These are phyloP conservation scores for Ceriops decandra DNA, from an alignment of 345 rosid genomes.

Conservation along the genomic window DNA sequence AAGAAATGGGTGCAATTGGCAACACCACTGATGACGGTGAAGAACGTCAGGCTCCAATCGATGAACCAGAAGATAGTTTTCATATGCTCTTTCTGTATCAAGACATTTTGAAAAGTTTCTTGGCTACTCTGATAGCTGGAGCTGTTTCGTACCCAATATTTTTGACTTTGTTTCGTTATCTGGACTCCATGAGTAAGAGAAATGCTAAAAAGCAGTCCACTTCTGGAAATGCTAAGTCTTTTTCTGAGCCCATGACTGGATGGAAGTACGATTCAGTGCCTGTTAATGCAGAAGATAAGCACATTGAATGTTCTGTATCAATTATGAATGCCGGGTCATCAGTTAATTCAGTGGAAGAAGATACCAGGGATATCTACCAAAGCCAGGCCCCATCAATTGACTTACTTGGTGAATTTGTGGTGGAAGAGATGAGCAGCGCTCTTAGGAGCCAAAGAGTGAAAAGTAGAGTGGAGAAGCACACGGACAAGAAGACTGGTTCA, in stretches of 20 bases:
- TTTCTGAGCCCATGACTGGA: not conserved
- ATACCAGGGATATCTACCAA: constrained; percentile 11
- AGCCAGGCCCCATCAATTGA: constrained; percentile 35
- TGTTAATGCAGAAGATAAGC: constrained; percentile 11
- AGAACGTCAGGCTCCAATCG: constrained; percentile 4
- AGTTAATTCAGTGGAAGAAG: constrained; percentile 16
- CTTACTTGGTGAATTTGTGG: constrained; percentile 48
- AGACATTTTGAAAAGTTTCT: too few species aligned
- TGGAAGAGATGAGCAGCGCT: constrained; percentile 33
- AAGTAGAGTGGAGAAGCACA: constrained; percentile 18
- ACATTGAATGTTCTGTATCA: constrained; percentile 1
- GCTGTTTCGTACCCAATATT: not conserved
- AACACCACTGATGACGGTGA: not conserved
- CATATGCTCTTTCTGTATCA: too few species aligned
- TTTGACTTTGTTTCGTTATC: constrained; percentile 6
- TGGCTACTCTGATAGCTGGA: too few species aligned
- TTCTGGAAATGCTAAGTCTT: constrained; percentile 2
- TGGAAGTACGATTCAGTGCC: not conserved
- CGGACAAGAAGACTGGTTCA: constrained; percentile 15
- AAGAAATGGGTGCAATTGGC: not conserved
- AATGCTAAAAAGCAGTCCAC: not conserved
- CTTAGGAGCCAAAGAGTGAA: constrained; percentile 19
- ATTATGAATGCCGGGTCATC: constrained; percentile 4
- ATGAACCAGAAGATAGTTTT: constrained; percentile 8
- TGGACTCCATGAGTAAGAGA: constrained; percentile 15